These are phyloP conservation scores for Agapanthus africanus DNA, from an alignment of 106 monocot genomes.

Conservation along the genomic window DNA sequence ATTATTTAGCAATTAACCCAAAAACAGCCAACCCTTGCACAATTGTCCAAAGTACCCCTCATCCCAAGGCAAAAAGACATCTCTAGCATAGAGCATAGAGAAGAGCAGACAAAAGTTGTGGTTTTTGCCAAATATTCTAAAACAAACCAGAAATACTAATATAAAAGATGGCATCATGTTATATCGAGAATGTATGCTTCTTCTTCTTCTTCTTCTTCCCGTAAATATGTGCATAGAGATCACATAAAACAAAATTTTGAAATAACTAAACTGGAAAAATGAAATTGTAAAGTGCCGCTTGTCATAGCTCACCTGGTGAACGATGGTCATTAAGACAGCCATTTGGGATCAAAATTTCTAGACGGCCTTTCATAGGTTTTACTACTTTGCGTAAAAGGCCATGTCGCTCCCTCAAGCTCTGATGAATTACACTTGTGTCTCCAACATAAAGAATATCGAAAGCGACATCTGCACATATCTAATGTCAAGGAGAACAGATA, in stretches of 20 bases:
- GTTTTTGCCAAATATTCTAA: too few species aligned
- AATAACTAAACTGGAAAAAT: neutral
- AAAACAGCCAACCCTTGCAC: too few species aligned
- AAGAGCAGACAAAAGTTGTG: too few species aligned
- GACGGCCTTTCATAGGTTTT: constrained; percentile 64
- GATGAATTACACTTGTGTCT: constrained; percentile 97
- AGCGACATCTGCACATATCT: constrained; percentile 57
- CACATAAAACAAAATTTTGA: neutral
- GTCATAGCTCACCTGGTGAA: constrained; percentile 37
- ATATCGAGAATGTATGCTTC: too few species aligned
- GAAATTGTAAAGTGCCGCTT: neutral
- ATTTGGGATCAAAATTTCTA: constrained; percentile 77
- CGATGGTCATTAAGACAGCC: constrained; percentile 56
- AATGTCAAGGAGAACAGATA: constrained; percentile 34
- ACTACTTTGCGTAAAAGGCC: constrained; percentile 69
- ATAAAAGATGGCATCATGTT: too few species aligned
- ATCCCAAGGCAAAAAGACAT: too few species aligned
- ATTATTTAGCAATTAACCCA: too few species aligned
- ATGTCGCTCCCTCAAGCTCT: constrained; percentile 82
- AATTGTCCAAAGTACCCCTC: too few species aligned
- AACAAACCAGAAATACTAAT: too few species aligned
- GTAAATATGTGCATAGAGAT: too few species aligned
- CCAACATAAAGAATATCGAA: constrained; percentile 96
- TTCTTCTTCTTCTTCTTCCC: too few species aligned
- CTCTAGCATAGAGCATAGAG: too few species aligned